Evolutionary conservation across 148 eudicot species (phyloP).

Genomic region (Rhododendron simsii): DNA sequence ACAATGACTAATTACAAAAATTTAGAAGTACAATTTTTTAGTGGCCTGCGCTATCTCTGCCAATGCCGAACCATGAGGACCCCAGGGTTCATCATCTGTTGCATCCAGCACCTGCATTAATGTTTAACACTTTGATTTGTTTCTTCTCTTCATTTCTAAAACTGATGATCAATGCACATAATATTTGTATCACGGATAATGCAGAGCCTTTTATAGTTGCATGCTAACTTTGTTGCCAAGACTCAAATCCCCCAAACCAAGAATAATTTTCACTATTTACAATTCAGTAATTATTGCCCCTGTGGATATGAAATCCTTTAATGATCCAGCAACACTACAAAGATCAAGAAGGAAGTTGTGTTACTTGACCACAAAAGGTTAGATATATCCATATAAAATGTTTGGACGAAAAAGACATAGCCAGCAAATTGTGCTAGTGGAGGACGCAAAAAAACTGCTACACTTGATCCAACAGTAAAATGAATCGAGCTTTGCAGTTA

Average conservation of each 20-base stretch:
- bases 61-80: constrained; percentile 94
- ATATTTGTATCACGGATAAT: too few relatives aligned
- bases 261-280: not conserved
- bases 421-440: not conserved
- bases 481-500: not conserved
- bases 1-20: constrained; percentile 9
- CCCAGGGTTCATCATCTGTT: constrained; percentile 95
- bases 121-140: not conserved
- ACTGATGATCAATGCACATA: not conserved
- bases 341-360: not conserved
- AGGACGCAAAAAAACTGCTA: not conserved
- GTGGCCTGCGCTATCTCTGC: constrained; percentile 92
- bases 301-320: not conserved
- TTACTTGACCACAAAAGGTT: not conserved
- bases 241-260: not conserved
- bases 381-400: not conserved
- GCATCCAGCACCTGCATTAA: constrained; percentile 79
- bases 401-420: not conserved
- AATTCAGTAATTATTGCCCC: not conserved
- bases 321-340: not conserved
- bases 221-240: not conserved
- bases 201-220: not conserved
- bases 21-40: constrained; percentile 60
- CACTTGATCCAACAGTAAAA: not conserved
- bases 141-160: not conserved